phyloP scores from a whole-genome alignment of 768 basidiomycete genomes.

The Pleurotus tuoliensis region DNA sequence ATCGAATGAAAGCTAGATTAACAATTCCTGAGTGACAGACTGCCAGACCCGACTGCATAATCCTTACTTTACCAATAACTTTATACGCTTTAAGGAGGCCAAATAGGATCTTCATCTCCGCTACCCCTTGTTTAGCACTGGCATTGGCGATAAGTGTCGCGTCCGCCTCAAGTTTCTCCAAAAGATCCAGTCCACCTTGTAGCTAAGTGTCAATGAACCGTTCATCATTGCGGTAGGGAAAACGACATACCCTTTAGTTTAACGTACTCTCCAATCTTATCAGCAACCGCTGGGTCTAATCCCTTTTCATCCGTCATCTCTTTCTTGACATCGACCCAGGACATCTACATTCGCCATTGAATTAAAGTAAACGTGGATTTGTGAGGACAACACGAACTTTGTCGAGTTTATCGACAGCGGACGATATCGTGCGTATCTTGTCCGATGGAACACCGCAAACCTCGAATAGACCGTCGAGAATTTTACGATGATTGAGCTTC shows the following conservation, averaged over 20 bases:
- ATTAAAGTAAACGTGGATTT: not conserved
- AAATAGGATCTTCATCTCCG: conserved; percentile 86
- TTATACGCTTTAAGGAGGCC: conserved; percentile 77
- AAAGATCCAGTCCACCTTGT: conserved; percentile 67
- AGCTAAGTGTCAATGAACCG: conserved; percentile 20
- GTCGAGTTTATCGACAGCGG: conserved; percentile 97
- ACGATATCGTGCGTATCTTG: conserved; percentile 89
- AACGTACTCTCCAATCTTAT: conserved; percentile 96
- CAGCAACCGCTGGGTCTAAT: conserved; percentile 75
- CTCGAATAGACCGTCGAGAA: conserved; percentile 95
- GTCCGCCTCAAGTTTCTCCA: conserved; percentile 68
- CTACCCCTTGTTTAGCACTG: conserved; percentile 76
- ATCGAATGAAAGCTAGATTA: conserved; percentile 83
- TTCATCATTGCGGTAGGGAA: not conserved
- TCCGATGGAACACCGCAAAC: conserved; percentile 91
- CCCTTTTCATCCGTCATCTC: conserved; percentile 99
- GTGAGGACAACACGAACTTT: conserved; percentile 50
- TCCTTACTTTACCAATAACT: conserved; percentile 65
- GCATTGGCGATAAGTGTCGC: conserved; percentile 59
- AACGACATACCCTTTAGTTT: conserved; percentile 74
- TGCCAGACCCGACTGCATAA: conserved; percentile 6
- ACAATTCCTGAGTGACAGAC: too few relatives aligned
- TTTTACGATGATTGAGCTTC: conserved; percentile 96
- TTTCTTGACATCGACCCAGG: conserved; percentile 89
- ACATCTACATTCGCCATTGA: conserved; percentile 41